Evolutionary conservation across 1,284 basidiomycete species (phyloP).

Genomic region (Papiliotrema fonsecae): DNA sequence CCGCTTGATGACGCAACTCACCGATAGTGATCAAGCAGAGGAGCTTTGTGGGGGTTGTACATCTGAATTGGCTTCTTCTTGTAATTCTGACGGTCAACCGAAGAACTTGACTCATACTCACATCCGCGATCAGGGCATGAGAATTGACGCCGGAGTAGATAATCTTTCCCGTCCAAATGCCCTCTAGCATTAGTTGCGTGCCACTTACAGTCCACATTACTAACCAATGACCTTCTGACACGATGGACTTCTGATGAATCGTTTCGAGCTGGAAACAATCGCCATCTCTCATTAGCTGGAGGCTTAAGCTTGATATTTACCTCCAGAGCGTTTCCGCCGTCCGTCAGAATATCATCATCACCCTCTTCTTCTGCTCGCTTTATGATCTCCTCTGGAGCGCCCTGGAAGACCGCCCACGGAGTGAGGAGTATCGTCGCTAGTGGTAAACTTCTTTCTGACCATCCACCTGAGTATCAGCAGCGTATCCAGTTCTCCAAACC

Average conservation of each 20-base stretch:
- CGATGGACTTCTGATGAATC: constrained; percentile 78
- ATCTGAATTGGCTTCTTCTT: constrained; percentile 87
- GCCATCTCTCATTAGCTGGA: constrained; percentile 56
- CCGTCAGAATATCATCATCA: constrained; percentile 63
- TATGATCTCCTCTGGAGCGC: constrained; percentile 64
- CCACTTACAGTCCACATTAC: constrained; percentile 8
- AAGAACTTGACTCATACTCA: constrained; percentile 43
- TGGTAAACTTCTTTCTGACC: constrained; percentile 68
- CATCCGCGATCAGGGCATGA: constrained; percentile 80
- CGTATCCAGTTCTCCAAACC: background rate
- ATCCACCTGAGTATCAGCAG: constrained; percentile 48
- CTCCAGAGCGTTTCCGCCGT: constrained; percentile 83
- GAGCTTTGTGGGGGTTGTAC: constrained; percentile 88
- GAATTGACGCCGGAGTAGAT: constrained; percentile 82
- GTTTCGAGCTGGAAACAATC: constrained; percentile 74
- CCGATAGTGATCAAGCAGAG: constrained; percentile 88
- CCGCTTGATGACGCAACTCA: constrained; percentile 34
- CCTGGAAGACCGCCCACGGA: constrained; percentile 79
- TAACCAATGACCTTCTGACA: constrained; percentile 77
- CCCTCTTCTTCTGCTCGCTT: constrained; percentile 61
- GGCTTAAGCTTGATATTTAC: constrained; percentile 18
- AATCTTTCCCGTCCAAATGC: constrained; percentile 63
- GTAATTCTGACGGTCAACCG: constrained; percentile 62
- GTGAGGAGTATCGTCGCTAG: constrained; percentile 77
- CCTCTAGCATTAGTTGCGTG: constrained; percentile 33